Base-by-base conservation (phyloP, 495 filamentous ascomycete species). In the Penicillium lagena region DNA sequence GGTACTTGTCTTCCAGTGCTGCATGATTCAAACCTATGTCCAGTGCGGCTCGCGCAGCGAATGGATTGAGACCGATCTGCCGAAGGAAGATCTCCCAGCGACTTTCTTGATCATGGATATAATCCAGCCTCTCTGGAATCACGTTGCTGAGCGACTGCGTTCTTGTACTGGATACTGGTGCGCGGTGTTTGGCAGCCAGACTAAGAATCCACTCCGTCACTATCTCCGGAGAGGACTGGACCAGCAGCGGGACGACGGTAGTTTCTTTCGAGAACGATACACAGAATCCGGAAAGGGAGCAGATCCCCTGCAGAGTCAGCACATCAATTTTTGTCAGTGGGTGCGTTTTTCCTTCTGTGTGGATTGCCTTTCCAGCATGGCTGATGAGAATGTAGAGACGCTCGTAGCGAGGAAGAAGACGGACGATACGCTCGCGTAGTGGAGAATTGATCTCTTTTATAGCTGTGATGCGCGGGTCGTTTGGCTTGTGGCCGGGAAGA, bases 81-180 rank as follows among this genome's bases (percentile, higher is more conserved):
- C 87, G 74, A 12, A 95, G 67, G 52, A 88, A 89, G 9, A 81
- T 29, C 61, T 94, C 89, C 82, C 85, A 89, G 27, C 63, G 54
- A 12, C n/a, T n/a, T 78, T 79, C 52, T 87, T 81, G 3, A 59
- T 51, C 14, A 45, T 50, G 36, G 22, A 22, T 4, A 22, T 22
- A 22, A 22, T 22, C 2, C 22, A 22, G 22, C 6, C 22, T 4
- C 22, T 22, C 22, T 22, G 22, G 2, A 22, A 22, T 6, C 22
- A 22, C 22, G 22, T 22, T 22, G 22, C 4, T 22, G 22, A 22
- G 22, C 4, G 4, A 22, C 22, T 22, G 22, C 22, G 4, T 22
- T 22, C 6, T 4, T 22, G 22, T 22, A 22, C 22, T 22, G 4
- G 22, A 22, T 22, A 22, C 22, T 4, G 4, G 22, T 22, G 22